Base-by-base conservation (phyloP, 805 yeast species). In the Metschnikowia kunwiensis region DNA sequence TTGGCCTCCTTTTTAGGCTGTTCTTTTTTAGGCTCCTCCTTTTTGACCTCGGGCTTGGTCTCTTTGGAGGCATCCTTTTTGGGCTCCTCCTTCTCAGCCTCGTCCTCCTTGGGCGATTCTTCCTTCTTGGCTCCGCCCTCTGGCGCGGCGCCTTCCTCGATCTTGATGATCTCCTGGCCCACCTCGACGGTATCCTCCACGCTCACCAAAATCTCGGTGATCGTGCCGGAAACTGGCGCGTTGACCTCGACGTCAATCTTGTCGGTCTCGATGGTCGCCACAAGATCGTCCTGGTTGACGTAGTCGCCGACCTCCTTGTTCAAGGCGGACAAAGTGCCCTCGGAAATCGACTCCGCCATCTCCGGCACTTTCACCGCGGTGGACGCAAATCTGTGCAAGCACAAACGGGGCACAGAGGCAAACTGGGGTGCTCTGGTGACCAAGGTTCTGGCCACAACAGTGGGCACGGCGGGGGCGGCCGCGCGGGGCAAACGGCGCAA, bases 281-380 rank as follows among this genome's bases (percentile, higher is more conserved):
- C 73, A 48, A 85, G 79, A 68, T 91, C 97, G 63, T 91, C 97
- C 50, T 70, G 78, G 40, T 74, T 77, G 38, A 91, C 91, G 53
- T 67, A 88, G 43, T 91, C 97, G 49, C 98, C 98, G 44, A 88
- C 87, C 44, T 77, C 66, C 59, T 82, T 82, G 47, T 72, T 68
- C 57, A 69, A 82, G 12, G 75, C 47, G 44, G 86, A 72, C 49
- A 93, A 75, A 32, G 97, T 86, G 60, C 98, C 98, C 65, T 93
- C 98, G 27, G 96, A 86, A 58, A 93, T 82, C 33, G 97, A 89
- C 69, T 93, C 98, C 28, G 98, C 97, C 97, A 93, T 88, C 48
- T 86, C 94, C 32, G 98, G 98, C 15, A 93, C 97, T 63, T 88
- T 86, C 35, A 91, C 95, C 32, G 67, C 49, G 27, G 60, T 60